phyloP scores from a whole-genome alignment of 2,329 filamentous ascomycete species.

The Tolypocladium nubicola region DNA sequence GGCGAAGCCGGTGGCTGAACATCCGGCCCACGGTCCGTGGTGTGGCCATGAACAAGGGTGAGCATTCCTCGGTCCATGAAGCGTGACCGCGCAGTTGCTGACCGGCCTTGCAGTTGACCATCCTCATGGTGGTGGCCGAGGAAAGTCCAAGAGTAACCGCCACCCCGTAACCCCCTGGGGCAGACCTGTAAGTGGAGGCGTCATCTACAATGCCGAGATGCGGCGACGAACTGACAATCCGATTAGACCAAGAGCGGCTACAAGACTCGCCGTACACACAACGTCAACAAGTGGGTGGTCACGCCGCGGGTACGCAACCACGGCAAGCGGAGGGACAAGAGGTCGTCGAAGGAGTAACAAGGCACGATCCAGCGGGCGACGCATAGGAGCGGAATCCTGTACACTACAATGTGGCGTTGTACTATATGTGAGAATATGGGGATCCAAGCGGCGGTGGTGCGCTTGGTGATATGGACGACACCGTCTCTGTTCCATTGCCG shows the following conservation, averaged over 20 bases:
- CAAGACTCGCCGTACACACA: slow-evolving; percentile 84
- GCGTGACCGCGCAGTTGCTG: neutral
- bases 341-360: slow-evolving; percentile 18
- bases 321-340: slow-evolving; percentile 72
- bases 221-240: neutral
- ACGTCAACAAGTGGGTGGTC: slow-evolving; percentile 87
- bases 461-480: neutral
- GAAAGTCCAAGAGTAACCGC: slow-evolving; percentile 98
- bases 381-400: slow-evolving; percentile 7
- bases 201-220: neutral
- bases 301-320: slow-evolving; percentile 76
- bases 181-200: slow-evolving; percentile 59
- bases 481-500: neutral
- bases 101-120: slow-evolving; percentile 56
- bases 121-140: slow-evolving; percentile 96
- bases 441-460: neutral
- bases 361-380: neutral
- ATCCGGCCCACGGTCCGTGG: slow-evolving; percentile 93
- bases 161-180: slow-evolving; percentile 96
- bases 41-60: slow-evolving; percentile 95
- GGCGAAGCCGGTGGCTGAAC: slow-evolving; percentile 84
- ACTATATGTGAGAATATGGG: slow-evolving; percentile 19
- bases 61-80: slow-evolving; percentile 10
- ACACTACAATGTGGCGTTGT: slow-evolving; percentile 19
- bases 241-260: slow-evolving; percentile 67